Conservation (phyloP, 805 yeast species). For the Starmerella khaoyaiensis region DNA sequence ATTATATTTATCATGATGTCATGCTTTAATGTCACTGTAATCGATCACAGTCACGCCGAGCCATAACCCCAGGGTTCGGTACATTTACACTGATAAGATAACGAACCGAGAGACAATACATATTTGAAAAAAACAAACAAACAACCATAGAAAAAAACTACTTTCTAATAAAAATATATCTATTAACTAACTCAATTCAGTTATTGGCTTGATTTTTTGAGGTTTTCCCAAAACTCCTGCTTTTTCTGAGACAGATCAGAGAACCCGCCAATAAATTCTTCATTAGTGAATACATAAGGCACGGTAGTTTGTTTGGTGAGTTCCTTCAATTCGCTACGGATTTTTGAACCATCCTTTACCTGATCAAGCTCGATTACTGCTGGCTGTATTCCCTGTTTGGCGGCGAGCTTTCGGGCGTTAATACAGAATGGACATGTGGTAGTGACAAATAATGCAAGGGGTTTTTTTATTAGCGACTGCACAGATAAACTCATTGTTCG, state of each 20-base stretch:
- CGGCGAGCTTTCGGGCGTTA: constrained; percentile 19
- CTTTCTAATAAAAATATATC: too few relatives aligned
- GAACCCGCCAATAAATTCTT: constrained; percentile 40
- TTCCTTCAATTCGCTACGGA: constrained; percentile 45
- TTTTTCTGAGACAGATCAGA: constrained; percentile 20
- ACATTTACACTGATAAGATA: too few relatives aligned
- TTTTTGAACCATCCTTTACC: constrained; percentile 37
- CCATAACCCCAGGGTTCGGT: too few relatives aligned
- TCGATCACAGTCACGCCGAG: too few relatives aligned
- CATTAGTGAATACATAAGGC: constrained; percentile 52
- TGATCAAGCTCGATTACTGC: constrained; percentile 44
- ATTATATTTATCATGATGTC: too few relatives aligned
- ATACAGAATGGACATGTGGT: constrained; percentile 23
- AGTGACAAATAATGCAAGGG: constrained; percentile 20
- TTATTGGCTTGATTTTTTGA: not conserved
- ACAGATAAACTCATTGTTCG: constrained; percentile 4
- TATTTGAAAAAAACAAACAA: too few relatives aligned
- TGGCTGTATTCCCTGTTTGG: constrained; percentile 14
- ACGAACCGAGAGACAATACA: too few relatives aligned
- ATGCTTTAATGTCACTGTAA: too few relatives aligned
- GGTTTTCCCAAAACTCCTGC: constrained; percentile 17
- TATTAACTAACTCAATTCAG: too few relatives aligned
- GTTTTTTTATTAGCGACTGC: constrained; percentile 9
- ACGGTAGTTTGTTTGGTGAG: constrained; percentile 54
- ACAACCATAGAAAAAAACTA: too few relatives aligned